Conservation (phyloP, 345 rosid species). For the Microcos paniculata region DNA sequence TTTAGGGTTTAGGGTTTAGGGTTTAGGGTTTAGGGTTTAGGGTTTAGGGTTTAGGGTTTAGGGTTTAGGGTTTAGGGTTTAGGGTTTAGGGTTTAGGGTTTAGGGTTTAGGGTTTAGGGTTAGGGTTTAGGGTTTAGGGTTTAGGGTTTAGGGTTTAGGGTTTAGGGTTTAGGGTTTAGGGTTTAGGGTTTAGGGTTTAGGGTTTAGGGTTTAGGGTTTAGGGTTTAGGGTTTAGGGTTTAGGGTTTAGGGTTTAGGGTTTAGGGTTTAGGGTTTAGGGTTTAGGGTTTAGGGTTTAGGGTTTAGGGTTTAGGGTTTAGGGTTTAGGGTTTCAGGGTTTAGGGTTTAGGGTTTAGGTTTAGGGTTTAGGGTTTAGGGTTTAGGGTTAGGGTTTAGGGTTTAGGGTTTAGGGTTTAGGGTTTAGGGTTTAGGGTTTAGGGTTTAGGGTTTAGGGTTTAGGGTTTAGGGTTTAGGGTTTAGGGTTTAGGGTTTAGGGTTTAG, state of each 20-base stretch:
- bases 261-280: background rate
- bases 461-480: background rate
- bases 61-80: no score
- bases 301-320: background rate
- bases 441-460: background rate
- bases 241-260: background rate
- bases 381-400: background rate
- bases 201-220: background rate
- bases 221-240: conserved; percentile 2
- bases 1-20: no score
- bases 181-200: conserved; percentile 7
- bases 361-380: background rate
- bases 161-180: conserved; percentile 15
- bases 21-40: no score
- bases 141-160: background rate
- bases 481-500: background rate
- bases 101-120: no score
- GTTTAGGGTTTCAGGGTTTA: background rate
- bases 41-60: no score
- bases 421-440: conserved; percentile 8
- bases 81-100: no score
- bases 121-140: no score
- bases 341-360: background rate
- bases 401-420: conserved; percentile 13
- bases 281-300: background rate